Conservation (phyloP, 2,329 filamentous ascomycete genomes). For the Calonectria crousiana region DNA sequence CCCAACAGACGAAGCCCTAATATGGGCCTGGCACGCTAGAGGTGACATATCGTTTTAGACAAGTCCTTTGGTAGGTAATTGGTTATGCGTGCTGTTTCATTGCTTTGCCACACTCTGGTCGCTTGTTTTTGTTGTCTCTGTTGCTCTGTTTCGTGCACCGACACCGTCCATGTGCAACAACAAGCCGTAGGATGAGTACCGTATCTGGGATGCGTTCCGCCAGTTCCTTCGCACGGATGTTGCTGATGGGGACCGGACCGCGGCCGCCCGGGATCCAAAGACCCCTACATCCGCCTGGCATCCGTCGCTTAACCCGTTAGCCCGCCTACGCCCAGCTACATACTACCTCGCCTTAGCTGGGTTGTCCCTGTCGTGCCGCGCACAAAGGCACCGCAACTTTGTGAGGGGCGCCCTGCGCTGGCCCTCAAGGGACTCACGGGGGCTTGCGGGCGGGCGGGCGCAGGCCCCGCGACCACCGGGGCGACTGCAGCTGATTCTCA, state of each 20-base stretch:
- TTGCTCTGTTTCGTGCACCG: not conserved
- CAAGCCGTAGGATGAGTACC: not conserved
- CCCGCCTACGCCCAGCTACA: conserved; percentile 2
- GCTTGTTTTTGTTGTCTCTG: no score
- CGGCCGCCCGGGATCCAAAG: conserved; percentile 10
- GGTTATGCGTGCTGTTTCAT: not conserved
- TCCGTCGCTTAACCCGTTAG: conserved; percentile 10
- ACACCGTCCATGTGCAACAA: not conserved
- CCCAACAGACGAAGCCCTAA: not conserved
- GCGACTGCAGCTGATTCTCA: not conserved
- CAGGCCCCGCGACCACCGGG: not conserved
- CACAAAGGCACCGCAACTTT: conserved; percentile 20
- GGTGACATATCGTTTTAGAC: not conserved
- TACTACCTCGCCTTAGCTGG: conserved; percentile 8
- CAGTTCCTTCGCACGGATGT: conserved; percentile 15
- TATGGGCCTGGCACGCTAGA: not conserved
- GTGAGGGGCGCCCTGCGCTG: conserved; percentile 12
- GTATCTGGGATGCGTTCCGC: not conserved
- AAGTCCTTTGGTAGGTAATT: not conserved
- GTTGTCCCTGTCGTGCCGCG: conserved; percentile 19
- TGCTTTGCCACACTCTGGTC: not conserved
- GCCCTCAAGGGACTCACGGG: conserved; percentile 27
- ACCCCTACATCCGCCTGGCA: conserved; percentile 16
- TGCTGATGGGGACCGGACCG: conserved; percentile 9
- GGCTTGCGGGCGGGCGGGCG: not conserved